Base-by-base conservation (phyloP, 2,329 filamentous ascomycete species). In the Fusarium sp. region DNA sequence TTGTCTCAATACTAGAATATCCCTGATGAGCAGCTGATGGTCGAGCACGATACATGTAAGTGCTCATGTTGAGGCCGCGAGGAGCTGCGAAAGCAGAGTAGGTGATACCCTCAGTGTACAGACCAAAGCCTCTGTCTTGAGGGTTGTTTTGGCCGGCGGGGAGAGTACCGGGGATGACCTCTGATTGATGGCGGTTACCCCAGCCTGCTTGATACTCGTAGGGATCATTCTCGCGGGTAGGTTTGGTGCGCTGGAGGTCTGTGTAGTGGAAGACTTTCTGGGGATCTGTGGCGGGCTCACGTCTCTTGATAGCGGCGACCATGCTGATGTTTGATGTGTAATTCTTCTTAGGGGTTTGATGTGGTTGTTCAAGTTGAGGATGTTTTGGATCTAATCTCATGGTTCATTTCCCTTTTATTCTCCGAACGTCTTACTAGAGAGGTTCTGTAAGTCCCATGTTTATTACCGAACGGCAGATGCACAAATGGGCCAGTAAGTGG, bases 51-150 rank as follows among this genome's bases (percentile, higher is more conserved):
- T 72, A 72, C 69, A 72, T 70, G 9, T 72, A 72, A 0, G 57
- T 66, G 41, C 67, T 72, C 39, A 38, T 47, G 47, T 72, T 70
- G 4, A 39, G 10, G 9, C 31, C 31, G 7, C 69, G 33, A 13
- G 69, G 66, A 12, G 66, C 66, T 17, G 69, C 69, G 44, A 72
- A 72, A 8, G 69, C 56, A 26, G 67, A 72, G 55, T 70, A 72
- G n/a, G 69, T 72, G 22, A 72, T 70, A 4, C 69, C 69, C n/a
- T 72, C 69, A 9, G 69, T 72, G 28, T 72, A 72, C 18, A 72
- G 17, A 8, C 69, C 69, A 11, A 70, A 62, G 1, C 69, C 69
- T 13, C 66, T 52, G 10, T 72, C 69, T 3, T 70, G 69, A 0
- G 67, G 66, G 20, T 72, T 72, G n/a, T 72, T 70, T 12, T 72